Evolutionary conservation across 1,284 basidiomycete species (phyloP), one percentile per base, ranked within the genome.

Genomic region (Apiotrichum sp.): DNA sequence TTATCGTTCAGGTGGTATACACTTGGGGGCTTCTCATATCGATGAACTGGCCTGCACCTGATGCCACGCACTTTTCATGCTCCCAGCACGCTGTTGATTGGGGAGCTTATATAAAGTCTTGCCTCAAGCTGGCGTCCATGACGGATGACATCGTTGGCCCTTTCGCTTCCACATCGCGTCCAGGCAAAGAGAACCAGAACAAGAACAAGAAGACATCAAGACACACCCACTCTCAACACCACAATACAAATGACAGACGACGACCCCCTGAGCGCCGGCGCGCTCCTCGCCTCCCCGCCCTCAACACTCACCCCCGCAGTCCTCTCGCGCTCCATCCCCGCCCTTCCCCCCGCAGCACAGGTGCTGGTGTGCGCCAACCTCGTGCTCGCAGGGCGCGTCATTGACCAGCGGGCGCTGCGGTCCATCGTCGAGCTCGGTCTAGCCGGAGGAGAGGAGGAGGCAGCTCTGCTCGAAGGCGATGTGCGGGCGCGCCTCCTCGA

Each of bases 361-460:
- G 50, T 52, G 13, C 36, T 64, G 8, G 55, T 59, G 22, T 53
- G 50, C 41, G 51, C 60, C 40, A 62, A 61, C 53, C 56, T 64
- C 32, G 44, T 64, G 32, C 57, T 62, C 29, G 47, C 50, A 42
- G 55, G 57, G 29, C 43, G 50, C 29, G 9, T 62, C 8, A 45
- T 49, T 32, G 59, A 61, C 42, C 56, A 49, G 29, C 42, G 36
- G 59, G 41, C 66, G 52, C 14, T 74, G 62, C 51, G 72, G 50
- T 29, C 70, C 58, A 3, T 71, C 34, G 42, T 75, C 60, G 53
- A 65, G 41, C 38, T 66, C 50, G 62, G 67, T 9, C 62, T 66
- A 31, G 53, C 55, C n/a, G 59, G 57, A 4, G 58, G 56, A 4
- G 32, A 52, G 14, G 55, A 47, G 34, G 63, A 58, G 31, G 32